phyloP scores from a whole-genome alignment of 768 basidiomycete species.

The Psilocybe tampanensis region DNA sequence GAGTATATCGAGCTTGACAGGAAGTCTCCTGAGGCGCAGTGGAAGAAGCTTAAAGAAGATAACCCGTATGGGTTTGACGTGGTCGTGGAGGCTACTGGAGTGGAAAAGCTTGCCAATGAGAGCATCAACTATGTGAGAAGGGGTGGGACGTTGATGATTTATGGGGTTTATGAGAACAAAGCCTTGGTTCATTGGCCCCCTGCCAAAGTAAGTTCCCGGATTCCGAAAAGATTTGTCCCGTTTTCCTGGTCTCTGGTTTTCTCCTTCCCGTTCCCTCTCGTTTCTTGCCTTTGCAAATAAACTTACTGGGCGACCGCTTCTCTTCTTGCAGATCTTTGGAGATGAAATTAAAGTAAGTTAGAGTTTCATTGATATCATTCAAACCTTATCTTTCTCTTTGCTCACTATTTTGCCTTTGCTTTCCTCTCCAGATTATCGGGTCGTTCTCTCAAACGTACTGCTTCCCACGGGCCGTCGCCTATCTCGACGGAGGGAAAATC shows the following conservation, averaged over 20 bases:
- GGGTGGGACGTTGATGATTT: constrained; percentile 85
- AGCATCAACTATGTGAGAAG: constrained; percentile 88
- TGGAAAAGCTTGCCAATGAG: constrained; percentile 85
- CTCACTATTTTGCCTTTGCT: constrained; percentile 16
- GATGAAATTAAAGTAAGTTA: constrained; percentile 46
- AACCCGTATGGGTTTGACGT: constrained; percentile 90
- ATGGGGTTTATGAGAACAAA: constrained; percentile 89
- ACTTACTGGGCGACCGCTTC: neutral
- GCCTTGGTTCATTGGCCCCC: constrained; percentile 88
- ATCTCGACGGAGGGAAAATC: constrained; percentile 86
- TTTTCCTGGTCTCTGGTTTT: too few species aligned
- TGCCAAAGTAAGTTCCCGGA: constrained; percentile 68
- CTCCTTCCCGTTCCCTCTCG: neutral
- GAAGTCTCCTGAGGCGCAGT: constrained; percentile 72
- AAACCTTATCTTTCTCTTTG: too few species aligned
- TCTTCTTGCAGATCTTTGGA: constrained; percentile 63
- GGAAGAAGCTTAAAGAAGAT: constrained; percentile 77
- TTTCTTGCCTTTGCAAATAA: neutral
- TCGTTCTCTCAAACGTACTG: constrained; percentile 90
- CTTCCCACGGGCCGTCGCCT: constrained; percentile 89
- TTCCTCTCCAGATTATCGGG: constrained; percentile 70
- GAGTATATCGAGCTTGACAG: constrained; percentile 88
- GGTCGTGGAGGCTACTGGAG: constrained; percentile 71
- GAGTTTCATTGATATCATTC: neutral
- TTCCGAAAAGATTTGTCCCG: neutral